Percentiles rank a stretch among this genome's conserved stretches.
These are phyloP conservation scores for Ganoderma meredithae DNA, from an alignment of 1,284 basidiomycete species.

Conservation along the genomic window DNA sequence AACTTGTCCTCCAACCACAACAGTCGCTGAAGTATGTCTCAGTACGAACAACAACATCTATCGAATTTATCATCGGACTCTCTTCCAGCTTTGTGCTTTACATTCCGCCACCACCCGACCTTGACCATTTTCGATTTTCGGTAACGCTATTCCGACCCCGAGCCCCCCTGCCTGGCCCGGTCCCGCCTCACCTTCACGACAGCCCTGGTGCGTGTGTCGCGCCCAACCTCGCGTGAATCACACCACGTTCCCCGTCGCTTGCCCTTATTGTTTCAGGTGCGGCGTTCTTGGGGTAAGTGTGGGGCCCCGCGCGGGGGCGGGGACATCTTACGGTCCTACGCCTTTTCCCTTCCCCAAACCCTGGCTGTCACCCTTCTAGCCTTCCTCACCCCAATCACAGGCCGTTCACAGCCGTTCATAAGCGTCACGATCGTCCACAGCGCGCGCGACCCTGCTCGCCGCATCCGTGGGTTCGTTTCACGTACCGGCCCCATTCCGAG, in stretches of 20 bases:
- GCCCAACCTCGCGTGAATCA: not conserved
- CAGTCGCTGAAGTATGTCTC: not conserved
- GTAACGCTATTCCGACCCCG: conserved; percentile 4
- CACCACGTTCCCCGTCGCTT: not conserved
- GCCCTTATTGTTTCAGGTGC: not conserved
- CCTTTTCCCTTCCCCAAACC: not conserved
- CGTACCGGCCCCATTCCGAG: conserved; percentile 5
- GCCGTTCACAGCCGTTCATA: not conserved
- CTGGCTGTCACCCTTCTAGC: not conserved
- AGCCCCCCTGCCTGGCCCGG: not conserved
- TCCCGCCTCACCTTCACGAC: not conserved
- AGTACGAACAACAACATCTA: not conserved
- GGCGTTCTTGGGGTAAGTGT: conserved; percentile 7
- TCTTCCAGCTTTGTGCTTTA: not conserved
- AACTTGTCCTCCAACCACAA: not conserved
- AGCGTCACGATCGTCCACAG: not conserved
- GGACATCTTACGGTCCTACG: not conserved
- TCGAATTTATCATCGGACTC: conserved; percentile 1
- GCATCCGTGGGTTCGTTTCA: not conserved
- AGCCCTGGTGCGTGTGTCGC: not conserved
- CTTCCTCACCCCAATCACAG: not conserved
- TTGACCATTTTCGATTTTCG: conserved; percentile 6
- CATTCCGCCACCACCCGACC: not conserved
- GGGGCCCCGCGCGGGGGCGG: conserved; percentile 11
- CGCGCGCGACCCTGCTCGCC: not conserved